These are phyloP conservation scores for Amaranthus cruentus DNA, from an alignment of 148 eudicot species.

Conservation along the genomic window DNA sequence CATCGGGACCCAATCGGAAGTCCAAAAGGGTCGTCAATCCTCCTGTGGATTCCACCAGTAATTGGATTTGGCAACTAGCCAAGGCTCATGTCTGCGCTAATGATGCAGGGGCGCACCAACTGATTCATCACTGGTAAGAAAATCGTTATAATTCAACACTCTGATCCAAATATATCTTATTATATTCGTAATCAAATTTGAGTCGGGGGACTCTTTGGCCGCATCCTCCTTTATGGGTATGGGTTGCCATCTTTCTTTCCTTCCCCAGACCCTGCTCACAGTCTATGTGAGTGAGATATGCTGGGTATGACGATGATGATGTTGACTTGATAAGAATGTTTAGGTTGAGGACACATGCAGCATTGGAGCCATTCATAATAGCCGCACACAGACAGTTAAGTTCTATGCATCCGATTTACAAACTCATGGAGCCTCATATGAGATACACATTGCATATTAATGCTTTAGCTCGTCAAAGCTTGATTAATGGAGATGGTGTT, in stretches of 20 bases:
- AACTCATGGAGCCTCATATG: conserved; percentile 96
- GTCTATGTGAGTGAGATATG: too few species aligned
- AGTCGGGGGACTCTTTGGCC: not conserved
- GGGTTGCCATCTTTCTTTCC: too few species aligned
- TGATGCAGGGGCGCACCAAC: conserved; percentile 94
- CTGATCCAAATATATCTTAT: not conserved
- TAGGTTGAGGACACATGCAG: conserved; percentile 85
- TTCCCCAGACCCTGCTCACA: too few species aligned
- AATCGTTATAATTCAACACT: not conserved
- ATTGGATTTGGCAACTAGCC: conserved; percentile 89
- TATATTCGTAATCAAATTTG: not conserved
- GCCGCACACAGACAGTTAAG: conserved; percentile 91
- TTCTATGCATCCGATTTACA: conserved; percentile 84
- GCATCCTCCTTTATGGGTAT: too few species aligned
- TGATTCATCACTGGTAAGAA: conserved; percentile 78
- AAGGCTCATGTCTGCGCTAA: conserved; percentile 94
- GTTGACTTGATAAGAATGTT: not conserved
- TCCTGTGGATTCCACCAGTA: conserved; percentile 68
- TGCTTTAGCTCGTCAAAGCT: conserved; percentile 69
- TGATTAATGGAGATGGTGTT: conserved; percentile 75
- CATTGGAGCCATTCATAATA: conserved; percentile 74
- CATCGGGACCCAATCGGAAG: conserved; percentile 36
- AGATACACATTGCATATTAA: conserved; percentile 80
- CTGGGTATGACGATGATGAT: too few species aligned
- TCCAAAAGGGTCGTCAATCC: conserved; percentile 76